Evolutionary conservation across 495 filamentous ascomycete genomes (phyloP).

Genomic region (Poronia punctata): DNA sequence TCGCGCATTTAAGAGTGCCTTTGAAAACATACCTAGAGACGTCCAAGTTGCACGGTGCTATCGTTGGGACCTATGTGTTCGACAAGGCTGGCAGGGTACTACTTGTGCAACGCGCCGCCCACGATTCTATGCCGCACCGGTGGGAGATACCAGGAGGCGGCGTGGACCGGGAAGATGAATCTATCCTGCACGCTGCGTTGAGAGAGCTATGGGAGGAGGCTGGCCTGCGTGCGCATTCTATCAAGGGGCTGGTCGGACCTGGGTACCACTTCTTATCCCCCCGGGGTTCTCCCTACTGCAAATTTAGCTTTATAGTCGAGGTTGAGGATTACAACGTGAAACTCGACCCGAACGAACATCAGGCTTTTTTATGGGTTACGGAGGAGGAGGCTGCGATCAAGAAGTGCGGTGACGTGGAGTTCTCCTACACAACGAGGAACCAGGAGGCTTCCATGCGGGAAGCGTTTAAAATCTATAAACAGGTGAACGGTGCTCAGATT

Average conservation of each 20-base stretch:
- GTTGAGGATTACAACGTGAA: conserved; percentile 30
- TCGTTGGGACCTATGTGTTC: conserved; percentile 35
- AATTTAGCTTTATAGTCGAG: conserved; percentile 32
- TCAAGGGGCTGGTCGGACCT: conserved; percentile 31
- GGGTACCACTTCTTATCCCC: conserved; percentile 33
- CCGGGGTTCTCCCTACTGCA: conserved; percentile 23
- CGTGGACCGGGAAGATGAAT: conserved; percentile 41
- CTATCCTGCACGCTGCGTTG: conserved; percentile 40
- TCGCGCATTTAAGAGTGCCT: conserved; percentile 20
- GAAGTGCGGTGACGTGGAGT: conserved; percentile 19
- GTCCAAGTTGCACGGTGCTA: conserved; percentile 13
- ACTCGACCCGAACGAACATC: conserved; percentile 39
- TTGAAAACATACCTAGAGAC: conserved; percentile 16
- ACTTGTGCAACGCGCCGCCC: conserved; percentile 44
- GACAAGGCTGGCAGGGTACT: conserved; percentile 28
- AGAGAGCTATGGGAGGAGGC: conserved; percentile 54
- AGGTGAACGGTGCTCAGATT: no score
- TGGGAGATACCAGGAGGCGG: conserved; percentile 55
- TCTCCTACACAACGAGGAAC: conserved; percentile 25
- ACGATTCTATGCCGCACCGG: conserved; percentile 41
- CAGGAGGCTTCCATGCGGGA: conserved; percentile 22
- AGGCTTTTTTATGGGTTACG: conserved; percentile 35
- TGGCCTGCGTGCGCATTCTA: conserved; percentile 29
- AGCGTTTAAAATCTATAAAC: conserved; percentile 25
- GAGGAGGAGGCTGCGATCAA: conserved; percentile 32